Evolutionary conservation across 2,329 filamentous ascomycete genomes (phyloP).

Genomic region (Thielaviopsis musarum): DNA sequence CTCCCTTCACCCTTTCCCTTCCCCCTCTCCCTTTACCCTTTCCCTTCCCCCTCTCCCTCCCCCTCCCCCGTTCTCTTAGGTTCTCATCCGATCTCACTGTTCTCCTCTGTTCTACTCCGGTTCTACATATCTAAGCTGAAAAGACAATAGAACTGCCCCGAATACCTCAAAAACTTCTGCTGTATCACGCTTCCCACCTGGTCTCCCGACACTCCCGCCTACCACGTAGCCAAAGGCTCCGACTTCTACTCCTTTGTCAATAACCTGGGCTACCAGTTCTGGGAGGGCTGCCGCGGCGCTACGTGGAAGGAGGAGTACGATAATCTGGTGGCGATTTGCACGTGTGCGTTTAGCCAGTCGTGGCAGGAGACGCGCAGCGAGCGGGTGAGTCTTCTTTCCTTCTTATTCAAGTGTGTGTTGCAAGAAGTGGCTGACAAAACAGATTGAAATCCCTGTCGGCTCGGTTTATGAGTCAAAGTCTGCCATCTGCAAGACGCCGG

Average conservation of each 20-base stretch:
- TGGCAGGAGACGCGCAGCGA: not conserved
- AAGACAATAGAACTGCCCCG: not conserved
- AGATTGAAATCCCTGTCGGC: not conserved
- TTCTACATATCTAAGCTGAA: no score
- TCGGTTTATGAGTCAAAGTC: not conserved
- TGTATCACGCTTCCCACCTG: not conserved
- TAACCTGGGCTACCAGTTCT: not conserved
- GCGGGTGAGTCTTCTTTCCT: not conserved
- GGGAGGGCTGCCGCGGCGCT: not conserved
- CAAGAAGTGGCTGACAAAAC: not conserved
- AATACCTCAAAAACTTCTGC: not conserved
- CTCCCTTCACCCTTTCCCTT: no score
- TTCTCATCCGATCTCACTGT: no score
- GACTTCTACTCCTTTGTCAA: not conserved
- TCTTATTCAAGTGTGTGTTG: no score
- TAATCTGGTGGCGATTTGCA: not conserved
- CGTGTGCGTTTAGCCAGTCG: not conserved
- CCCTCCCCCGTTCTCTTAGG: no score
- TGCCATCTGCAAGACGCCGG: not conserved
- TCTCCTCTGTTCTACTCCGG: no score
- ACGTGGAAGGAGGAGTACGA: not conserved
- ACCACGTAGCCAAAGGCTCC: not conserved
- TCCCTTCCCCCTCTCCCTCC: no score
- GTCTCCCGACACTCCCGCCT: not conserved
- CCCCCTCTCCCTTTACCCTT: no score